Conservation (phyloP, 2,329 filamentous ascomycete species). For the Ophiocordyceps polyrhachis-furcata region DNA sequence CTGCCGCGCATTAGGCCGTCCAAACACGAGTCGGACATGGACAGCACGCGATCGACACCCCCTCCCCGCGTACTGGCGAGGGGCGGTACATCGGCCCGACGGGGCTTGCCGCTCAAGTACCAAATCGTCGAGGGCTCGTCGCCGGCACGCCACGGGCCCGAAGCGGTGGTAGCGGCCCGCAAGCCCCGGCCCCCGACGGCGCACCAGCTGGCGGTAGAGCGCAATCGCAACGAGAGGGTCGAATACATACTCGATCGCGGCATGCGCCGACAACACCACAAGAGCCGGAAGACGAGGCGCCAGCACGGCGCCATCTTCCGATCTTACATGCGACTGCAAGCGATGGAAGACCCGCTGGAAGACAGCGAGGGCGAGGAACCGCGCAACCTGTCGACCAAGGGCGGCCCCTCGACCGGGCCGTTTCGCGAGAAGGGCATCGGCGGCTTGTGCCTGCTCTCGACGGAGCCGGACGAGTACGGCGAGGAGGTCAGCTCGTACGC, state of each 20-base stretch:
- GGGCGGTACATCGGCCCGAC: slow-evolving; percentile 4
- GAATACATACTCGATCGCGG: slow-evolving; percentile 66
- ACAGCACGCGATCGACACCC: slow-evolving; percentile 25
- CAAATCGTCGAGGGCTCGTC: slow-evolving; percentile 43
- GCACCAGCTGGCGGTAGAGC: slow-evolving; percentile 65
- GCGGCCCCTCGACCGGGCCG: slow-evolving; percentile 12
- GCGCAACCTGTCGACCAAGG: slow-evolving; percentile 12
- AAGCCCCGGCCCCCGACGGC: slow-evolving; percentile 61
- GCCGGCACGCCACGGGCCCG: slow-evolving; percentile 33
- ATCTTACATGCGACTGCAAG: slow-evolving; percentile 43
- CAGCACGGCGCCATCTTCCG: slow-evolving; percentile 49
- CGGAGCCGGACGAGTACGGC: slow-evolving; percentile 55
- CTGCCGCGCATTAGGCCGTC: slow-evolving; percentile 44
- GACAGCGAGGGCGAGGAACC: slow-evolving; percentile 44
- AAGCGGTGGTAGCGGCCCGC: slow-evolving; percentile 30
- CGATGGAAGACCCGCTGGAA: slow-evolving; percentile 34
- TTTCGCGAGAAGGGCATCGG: slow-evolving; percentile 40
- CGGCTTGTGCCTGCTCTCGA: slow-evolving; percentile 42
- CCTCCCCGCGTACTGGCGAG: slow-evolving; percentile 16
- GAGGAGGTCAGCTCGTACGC: slow-evolving; percentile 53
- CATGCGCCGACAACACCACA: slow-evolving; percentile 46
- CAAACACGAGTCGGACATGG: slow-evolving; percentile 35
- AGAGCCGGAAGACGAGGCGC: slow-evolving; percentile 40
- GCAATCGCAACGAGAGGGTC: slow-evolving; percentile 61
- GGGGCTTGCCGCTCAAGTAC: slow-evolving; percentile 31